Percentiles rank a stretch among this genome's conserved stretches.
These are phyloP conservation scores for Inga leiocalycina DNA, from an alignment of 306 rosid genomes.

Conservation along the genomic window DNA sequence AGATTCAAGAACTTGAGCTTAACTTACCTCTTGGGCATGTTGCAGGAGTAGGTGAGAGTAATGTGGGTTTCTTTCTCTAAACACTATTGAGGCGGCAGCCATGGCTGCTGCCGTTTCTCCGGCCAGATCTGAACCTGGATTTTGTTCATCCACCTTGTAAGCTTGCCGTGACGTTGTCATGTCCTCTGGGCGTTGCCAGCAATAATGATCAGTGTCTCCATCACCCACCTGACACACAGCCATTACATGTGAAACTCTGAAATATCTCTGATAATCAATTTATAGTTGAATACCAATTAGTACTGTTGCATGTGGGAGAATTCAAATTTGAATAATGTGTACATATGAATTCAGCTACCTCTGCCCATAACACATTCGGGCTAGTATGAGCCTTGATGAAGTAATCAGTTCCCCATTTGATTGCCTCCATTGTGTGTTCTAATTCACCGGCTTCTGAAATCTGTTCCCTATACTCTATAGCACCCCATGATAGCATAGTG, in stretches of 20 bases:
- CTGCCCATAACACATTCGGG: background rate
- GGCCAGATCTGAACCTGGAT: constrained; percentile 98
- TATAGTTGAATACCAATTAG: background rate
- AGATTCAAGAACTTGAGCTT: background rate
- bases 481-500: constrained; percentile 2
- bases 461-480: background rate
- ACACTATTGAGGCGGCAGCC: constrained; percentile 88
- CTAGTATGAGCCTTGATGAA: background rate
- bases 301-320: background rate
- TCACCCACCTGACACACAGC: constrained; percentile 74
- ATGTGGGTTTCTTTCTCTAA: constrained; percentile 81
- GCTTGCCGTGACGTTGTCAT: constrained; percentile 98
- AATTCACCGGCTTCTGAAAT: background rate
- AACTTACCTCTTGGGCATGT: constrained; percentile 80
- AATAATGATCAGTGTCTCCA: constrained; percentile 96
- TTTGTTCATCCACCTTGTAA: constrained; percentile 73
- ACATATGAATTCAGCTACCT: background rate
- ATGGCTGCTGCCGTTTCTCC: constrained; percentile 93
- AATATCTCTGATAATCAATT: background rate
- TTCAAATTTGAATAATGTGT: background rate
- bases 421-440: background rate
- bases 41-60: constrained; percentile 82
- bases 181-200: constrained; percentile 98
- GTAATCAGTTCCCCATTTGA: background rate
- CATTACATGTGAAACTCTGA: constrained; percentile 2